Evolutionary conservation across 805 yeast species (phyloP).

Genomic region (Kuraishia capsulata): DNA sequence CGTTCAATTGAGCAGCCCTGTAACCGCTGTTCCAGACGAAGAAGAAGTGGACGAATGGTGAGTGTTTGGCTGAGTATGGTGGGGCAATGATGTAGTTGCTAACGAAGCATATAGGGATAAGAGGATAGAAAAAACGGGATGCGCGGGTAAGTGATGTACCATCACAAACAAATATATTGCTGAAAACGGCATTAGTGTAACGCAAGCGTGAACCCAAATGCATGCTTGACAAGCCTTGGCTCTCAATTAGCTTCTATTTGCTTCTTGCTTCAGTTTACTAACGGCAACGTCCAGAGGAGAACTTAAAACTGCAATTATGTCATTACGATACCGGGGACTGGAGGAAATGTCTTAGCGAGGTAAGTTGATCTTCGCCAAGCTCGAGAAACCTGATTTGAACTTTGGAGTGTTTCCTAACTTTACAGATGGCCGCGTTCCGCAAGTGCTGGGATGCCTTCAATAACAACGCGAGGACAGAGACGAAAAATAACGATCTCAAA

Average conservation of each 20-base stretch:
- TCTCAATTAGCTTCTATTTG: not conserved
- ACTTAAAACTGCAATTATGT: slow-evolving; percentile 60
- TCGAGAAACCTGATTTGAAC: too few relatives aligned
- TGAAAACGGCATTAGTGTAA: too few relatives aligned
- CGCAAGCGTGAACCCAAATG: too few relatives aligned
- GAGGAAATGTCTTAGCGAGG: slow-evolving; percentile 64
- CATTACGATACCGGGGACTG: slow-evolving; percentile 80
- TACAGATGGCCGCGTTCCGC: slow-evolving; percentile 30
- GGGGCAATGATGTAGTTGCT: too few relatives aligned
- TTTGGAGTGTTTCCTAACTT: too few relatives aligned
- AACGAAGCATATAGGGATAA: slow-evolving; percentile 42
- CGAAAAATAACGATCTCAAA: slow-evolving; percentile 23
- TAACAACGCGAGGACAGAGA: slow-evolving; percentile 27
- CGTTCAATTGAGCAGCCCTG: too few relatives aligned
- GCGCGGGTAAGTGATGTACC: slow-evolving; percentile 34
- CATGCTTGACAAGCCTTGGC: too few relatives aligned
- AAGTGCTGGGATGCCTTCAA: slow-evolving; percentile 31
- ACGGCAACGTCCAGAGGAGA: slow-evolving; percentile 36
- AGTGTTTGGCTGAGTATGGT: too few relatives aligned
- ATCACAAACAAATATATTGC: not conserved
- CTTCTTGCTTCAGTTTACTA: slow-evolving; percentile 2
- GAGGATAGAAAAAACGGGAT: slow-evolving; percentile 68
- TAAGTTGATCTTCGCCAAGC: slow-evolving; percentile 26
- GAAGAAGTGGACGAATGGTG: slow-evolving; percentile 68
- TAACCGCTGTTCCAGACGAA: too few relatives aligned